A percentile compares a stretch with the other conserved stretches of the same genome.
phyloP scores from a whole-genome alignment of 2,329 filamentous ascomycete species.

The Fusarium foetens region DNA sequence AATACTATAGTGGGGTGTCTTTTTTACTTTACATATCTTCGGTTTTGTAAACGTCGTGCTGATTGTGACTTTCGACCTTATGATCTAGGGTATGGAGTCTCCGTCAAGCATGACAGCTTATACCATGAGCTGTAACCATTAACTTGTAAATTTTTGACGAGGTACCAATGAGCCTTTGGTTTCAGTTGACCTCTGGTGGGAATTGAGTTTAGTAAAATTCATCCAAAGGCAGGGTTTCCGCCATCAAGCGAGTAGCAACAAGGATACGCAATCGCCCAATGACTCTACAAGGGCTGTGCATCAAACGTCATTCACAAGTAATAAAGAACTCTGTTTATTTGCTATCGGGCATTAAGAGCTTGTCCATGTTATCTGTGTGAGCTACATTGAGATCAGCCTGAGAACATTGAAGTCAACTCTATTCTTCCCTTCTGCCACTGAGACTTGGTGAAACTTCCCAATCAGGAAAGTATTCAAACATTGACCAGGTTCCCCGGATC shows the following conservation, averaged over 20 bases:
- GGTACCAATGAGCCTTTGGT: not conserved
- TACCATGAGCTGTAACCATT: not conserved
- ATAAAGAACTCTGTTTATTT: too few species aligned
- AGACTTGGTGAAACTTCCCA: not conserved
- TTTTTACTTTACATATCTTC: too few species aligned
- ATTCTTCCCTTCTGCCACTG: not conserved
- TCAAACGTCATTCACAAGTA: not conserved
- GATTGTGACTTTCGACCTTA: too few species aligned
- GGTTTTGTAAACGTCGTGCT: too few species aligned
- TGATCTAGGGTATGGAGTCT: not conserved
- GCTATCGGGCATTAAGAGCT: not conserved
- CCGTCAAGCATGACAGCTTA: not conserved
- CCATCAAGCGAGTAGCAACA: not conserved
- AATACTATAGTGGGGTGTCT: too few species aligned
- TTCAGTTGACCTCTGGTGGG: not conserved
- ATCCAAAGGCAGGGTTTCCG: not conserved
- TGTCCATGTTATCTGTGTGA: rapidly evolving
- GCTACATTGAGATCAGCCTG: not conserved
- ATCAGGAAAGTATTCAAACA: conserved; percentile 2
- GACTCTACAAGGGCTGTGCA: not conserved
- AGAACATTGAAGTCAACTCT: not conserved
- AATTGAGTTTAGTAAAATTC: not conserved
- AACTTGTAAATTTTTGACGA: not conserved
- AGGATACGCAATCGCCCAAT: rapidly evolving
- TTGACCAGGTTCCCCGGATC: conserved; percentile 17